Evolutionary conservation across 257 asterid species (phyloP).

Genomic region (Petrea volubilis): DNA sequence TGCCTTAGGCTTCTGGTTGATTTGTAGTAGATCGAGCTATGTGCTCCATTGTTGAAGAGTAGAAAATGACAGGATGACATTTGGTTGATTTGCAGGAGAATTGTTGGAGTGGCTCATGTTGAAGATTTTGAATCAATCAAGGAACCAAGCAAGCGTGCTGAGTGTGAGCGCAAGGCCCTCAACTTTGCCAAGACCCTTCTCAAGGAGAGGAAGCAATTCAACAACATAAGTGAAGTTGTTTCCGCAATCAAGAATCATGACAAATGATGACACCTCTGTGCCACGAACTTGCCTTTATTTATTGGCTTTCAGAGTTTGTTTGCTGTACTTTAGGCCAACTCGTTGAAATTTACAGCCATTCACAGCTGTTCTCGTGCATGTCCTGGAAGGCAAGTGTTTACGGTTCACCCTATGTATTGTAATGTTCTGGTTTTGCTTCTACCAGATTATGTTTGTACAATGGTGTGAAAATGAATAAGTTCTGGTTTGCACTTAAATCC

Average conservation of each 20-base stretch:
- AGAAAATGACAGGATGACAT: background rate
- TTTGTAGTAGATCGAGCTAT: background rate
- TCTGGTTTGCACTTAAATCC: background rate
- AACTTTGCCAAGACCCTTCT: conserved; percentile 69
- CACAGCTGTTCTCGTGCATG: background rate
- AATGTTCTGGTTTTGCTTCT: background rate
- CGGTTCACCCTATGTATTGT: background rate
- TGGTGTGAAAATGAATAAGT: background rate
- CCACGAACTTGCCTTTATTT: background rate
- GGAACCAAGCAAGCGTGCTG: conserved; percentile 66
- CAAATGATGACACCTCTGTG: conserved; percentile 10
- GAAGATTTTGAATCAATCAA: conserved; percentile 87
- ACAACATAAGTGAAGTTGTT: conserved; percentile 64
- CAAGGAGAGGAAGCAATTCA: conserved; percentile 62
- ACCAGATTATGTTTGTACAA: background rate
- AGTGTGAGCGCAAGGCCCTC: conserved; percentile 83
- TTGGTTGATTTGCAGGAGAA: conserved; percentile 62
- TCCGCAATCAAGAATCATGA: conserved; percentile 54
- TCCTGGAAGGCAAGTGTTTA: too few relatives aligned
- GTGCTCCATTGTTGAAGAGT: background rate
- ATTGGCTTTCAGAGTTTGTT: background rate
- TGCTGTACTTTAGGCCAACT: background rate
- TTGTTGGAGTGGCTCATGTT: conserved; percentile 96
- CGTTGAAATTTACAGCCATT: background rate
- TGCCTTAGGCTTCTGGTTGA: conserved; percentile 15